Base-by-base conservation (phyloP, 2,329 filamentous ascomycete genomes). In the Botrytis elliptica region DNA sequence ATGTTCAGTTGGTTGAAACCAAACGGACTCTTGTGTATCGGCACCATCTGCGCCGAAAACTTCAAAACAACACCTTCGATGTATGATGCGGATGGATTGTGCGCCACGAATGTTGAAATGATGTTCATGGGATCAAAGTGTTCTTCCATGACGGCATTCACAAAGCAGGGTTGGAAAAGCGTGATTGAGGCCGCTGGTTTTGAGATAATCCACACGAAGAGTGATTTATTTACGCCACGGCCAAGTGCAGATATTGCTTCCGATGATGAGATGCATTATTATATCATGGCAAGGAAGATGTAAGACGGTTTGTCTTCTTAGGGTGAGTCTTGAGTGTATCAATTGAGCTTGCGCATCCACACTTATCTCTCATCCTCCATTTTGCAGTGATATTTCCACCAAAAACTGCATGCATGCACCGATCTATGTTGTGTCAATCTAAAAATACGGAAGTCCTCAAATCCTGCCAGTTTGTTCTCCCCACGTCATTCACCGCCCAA, bases 71-170 rank as follows among this genome's bases (percentile, higher is more conserved):
- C 36, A 57, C 44, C 67, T n/a, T 44, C 67, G 16, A 40, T 71
- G 68, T 76, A 70, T 52, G 71, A 78, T 49, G 20, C 55, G 22
- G 77, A 77, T 68, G 70, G 69, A 29, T 46, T 68, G 22, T 75
- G 75, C 64, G 76, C 73, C 7, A 57, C 55, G 29, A 66, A 72
- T 14, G 46, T 76, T 57, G 64, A 75, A 46, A 62, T 44, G 64
- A 76, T 29, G 6, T 78, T 78, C 55, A 75, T 78, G 75, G 76
- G 73, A 10, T 75, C 72, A 14, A 74, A 38, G 40, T 55, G 73
- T 55, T 52, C 25, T n/a, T 63, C 55, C 9, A 67, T 66, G 70
- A 67, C 33, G 3, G 67, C 73, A 9, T 75, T 69, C 55, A 74
- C 71, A 20, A 71, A 64, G 20, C 18, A 66, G 25, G 74, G 74